Percentiles rank a stretch among this genome's conserved stretches.
Evolutionary conservation across 352 stramenopile species (phyloP).

Genomic region (Thalassiosira sp.): DNA sequence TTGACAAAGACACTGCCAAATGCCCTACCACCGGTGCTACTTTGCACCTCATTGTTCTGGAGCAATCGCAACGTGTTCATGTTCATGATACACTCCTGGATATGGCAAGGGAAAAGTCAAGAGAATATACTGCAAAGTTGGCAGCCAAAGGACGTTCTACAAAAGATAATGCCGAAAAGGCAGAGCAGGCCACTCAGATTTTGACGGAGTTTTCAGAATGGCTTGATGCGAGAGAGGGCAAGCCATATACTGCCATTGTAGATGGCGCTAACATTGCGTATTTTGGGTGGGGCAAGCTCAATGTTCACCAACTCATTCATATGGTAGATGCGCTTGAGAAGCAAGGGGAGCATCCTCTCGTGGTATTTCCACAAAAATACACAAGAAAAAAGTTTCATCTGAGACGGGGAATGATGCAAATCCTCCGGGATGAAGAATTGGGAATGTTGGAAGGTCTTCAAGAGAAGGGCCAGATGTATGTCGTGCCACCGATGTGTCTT

Average conservation of each 20-base stretch:
- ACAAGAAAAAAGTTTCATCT: conserved; percentile 47
- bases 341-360: conserved; percentile 85
- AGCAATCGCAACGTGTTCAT: conserved; percentile 41
- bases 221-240: conserved; percentile 56
- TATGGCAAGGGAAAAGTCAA: conserved; percentile 55
- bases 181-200: conserved; percentile 47
- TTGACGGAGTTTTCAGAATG: conserved; percentile 71
- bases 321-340: conserved; percentile 87
- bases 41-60: conserved; percentile 71
- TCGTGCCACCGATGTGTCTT: conserved; percentile 90
- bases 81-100: conserved; percentile 53
- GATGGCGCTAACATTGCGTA: conserved; percentile 93
- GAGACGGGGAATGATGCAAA: conserved; percentile 40
- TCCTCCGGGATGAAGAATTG: conserved; percentile 49
- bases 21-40: conserved; percentile 69
- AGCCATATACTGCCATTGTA: conserved; percentile 86
- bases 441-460: conserved; percentile 67
- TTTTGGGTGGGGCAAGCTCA: conserved; percentile 90
- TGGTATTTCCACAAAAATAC: conserved; percentile 90
- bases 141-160: conserved; percentile 33
- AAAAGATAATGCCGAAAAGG: conserved; percentile 41
- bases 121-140: conserved; percentile 53
- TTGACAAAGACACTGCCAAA: conserved; percentile 61
- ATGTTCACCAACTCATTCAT: conserved; percentile 87
- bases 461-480: conserved; percentile 86